phyloP scores from a whole-genome alignment of 495 filamentous ascomycete species.

The Penicillium bialowiezense region DNA sequence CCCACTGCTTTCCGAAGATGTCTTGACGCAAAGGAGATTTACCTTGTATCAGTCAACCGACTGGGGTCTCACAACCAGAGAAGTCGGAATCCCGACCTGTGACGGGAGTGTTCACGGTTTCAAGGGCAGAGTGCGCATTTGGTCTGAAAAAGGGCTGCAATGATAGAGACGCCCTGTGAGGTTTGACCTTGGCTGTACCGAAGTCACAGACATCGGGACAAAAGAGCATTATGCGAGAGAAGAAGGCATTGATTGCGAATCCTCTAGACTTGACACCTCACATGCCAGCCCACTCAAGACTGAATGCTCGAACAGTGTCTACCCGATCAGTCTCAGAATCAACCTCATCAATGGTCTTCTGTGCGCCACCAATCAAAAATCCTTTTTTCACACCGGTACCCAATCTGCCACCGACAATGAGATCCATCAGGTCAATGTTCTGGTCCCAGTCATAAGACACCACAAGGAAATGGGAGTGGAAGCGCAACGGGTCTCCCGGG shows the following conservation, averaged over 20 bases:
- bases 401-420: slow-evolving; percentile 81
- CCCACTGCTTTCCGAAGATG: no score
- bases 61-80: no score
- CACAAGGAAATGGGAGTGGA: slow-evolving; percentile 89
- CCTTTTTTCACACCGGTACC: slow-evolving; percentile 96
- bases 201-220: no score
- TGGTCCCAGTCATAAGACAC: slow-evolving; percentile 80
- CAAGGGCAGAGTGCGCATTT: no score
- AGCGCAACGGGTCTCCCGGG: slow-evolving; percentile 90
- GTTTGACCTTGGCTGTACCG: no score
- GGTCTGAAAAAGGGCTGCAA: no score
- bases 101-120: no score
- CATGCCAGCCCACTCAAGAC: slow-evolving; percentile 84
- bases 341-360: slow-evolving; percentile 26
- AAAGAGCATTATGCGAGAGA: no score
- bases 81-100: no score
- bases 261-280: slow-evolving; percentile 29
- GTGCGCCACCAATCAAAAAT: slow-evolving; percentile 75
- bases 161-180: no score
- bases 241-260: not conserved
- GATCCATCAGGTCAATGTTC: slow-evolving; percentile 74
- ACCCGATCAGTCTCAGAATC: slow-evolving; percentile 21
- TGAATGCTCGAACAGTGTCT: slow-evolving; percentile 61
- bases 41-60: no score
- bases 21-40: no score